Evolutionary conservation across 2,329 filamentous ascomycete genomes (phyloP).

Genomic region (Cercospora janseana): DNA sequence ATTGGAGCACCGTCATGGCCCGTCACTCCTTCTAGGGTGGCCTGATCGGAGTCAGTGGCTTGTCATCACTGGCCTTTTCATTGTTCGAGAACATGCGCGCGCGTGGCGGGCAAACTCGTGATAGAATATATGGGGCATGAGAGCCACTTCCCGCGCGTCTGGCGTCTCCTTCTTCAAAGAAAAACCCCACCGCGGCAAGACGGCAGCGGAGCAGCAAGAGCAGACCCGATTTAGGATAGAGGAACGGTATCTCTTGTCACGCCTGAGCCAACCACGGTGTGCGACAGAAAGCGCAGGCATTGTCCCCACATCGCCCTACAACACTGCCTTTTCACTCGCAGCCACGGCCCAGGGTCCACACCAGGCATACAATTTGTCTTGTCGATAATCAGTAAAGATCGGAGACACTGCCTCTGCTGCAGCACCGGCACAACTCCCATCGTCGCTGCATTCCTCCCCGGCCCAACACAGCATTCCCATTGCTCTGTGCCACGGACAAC

Average conservation of each 20-base stretch:
- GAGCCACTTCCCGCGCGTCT: background rate
- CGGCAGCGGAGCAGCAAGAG: background rate
- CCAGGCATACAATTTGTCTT: background rate
- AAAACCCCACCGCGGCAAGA: background rate
- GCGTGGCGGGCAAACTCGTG: background rate
- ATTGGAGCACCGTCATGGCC: slow-evolving; percentile 1
- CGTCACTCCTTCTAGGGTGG: background rate
- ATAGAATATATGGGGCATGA: background rate
- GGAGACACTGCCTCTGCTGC: background rate
- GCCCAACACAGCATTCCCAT: background rate
- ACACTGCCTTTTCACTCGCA: background rate
- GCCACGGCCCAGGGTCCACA: background rate
- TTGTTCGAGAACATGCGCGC: slow-evolving; percentile 4
- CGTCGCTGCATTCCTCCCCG: background rate
- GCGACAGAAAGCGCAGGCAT: slow-evolving; percentile 2
- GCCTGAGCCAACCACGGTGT: background rate
- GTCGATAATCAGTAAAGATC: slow-evolving; percentile 1
- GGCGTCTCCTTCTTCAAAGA: background rate
- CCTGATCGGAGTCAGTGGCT: slow-evolving; percentile 3
- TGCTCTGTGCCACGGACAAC: background rate
- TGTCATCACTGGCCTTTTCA: background rate
- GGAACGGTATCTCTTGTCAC: slow-evolving; percentile 1
- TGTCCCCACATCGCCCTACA: background rate
- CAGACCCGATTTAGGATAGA: background rate
- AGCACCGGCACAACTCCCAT: background rate